Evolutionary conservation across 2,329 filamentous ascomycete species (phyloP), one percentile per base, ranked within the genome.

Genomic region (Amphichorda felina): DNA sequence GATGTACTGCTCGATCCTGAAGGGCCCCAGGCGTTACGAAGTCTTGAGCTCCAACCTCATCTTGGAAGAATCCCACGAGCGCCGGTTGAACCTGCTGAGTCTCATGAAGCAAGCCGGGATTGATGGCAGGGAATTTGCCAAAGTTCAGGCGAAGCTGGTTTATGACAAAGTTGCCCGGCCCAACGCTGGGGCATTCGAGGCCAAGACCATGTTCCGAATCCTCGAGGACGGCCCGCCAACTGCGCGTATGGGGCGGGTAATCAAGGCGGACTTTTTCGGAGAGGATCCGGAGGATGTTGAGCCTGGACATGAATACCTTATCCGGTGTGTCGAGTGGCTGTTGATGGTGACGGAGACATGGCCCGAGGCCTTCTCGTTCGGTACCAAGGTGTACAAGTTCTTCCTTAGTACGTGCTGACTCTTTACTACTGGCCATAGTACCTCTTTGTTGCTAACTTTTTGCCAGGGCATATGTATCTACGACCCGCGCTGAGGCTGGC

Each of bases 291-390:
- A 63, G 37, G 49, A 47, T 8, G 60, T 78, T 8, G 67, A 75
- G 7, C 57, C 67, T 30, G 73, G 81, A 40, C 79, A 89, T 42
- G 74, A 80, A 45, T 57, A 69, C 24, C 67, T 94, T 35, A 85
- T 95, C 31, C 72, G 81, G 38, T 78, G 82, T 26, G 61, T 95
- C 40, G 83, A 93, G 50, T 96, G 89, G 88, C 79, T 89, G 53
- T 62, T 84, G 39, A 69, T 84, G 38, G 71, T 89, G 8, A 74
- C 82, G 34, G 79, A 73, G 10, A 70, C 82, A 37, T 88, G 81
- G 79, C 64, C 70, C 13, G 68, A 79, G 39, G 77, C 84, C 16
- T 84, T 89, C 47, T 59, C 64, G 14, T 67, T 76, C 38, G 77
- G 85, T 29, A 72, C 74, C 21, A 70, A 76, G 46, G 71, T 88